Evolutionary conservation across 257 asterid species (phyloP).

Genomic region (Solanum paucissectum): DNA sequence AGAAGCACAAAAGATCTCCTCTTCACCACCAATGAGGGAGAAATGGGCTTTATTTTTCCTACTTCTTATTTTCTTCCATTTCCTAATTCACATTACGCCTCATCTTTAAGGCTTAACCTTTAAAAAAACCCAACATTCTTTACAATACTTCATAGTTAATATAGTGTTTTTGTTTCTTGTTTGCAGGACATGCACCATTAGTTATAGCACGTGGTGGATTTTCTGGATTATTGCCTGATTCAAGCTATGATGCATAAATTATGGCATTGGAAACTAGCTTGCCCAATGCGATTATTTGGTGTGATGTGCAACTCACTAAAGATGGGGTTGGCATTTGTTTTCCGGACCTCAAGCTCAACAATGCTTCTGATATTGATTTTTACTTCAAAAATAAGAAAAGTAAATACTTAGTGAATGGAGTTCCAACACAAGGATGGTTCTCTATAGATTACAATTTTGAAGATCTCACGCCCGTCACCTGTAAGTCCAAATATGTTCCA

Average conservation of each 20-base stretch:
- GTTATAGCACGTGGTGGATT: slow-evolving; percentile 79
- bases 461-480: slow-evolving; percentile 20
- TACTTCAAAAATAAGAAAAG: background rate
- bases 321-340: slow-evolving; percentile 72
- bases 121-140: background rate
- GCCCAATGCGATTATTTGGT: slow-evolving; percentile 37
- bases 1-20: too few species aligned
- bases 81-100: too few species aligned
- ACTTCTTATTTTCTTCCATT: too few species aligned
- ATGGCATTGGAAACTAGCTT: slow-evolving; percentile 25
- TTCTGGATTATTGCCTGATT: slow-evolving; percentile 72
- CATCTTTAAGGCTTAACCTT: too few species aligned
- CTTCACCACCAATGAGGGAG: too few species aligned
- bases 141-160: background rate
- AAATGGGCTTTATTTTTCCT: too few species aligned
- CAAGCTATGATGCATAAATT: slow-evolving; percentile 42
- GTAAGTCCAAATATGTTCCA: slow-evolving; percentile 28
- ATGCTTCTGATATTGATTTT: slow-evolving; percentile 23
- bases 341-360: slow-evolving; percentile 45
- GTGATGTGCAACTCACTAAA: slow-evolving; percentile 78
- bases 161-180: background rate
- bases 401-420: slow-evolving; percentile 44
- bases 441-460: slow-evolving; percentile 41
- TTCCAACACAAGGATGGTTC: slow-evolving; percentile 44
- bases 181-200: slow-evolving; percentile 56